phyloP scores from a whole-genome alignment of 495 filamentous ascomycete genomes.

The Talaromyces nanjingensis region DNA sequence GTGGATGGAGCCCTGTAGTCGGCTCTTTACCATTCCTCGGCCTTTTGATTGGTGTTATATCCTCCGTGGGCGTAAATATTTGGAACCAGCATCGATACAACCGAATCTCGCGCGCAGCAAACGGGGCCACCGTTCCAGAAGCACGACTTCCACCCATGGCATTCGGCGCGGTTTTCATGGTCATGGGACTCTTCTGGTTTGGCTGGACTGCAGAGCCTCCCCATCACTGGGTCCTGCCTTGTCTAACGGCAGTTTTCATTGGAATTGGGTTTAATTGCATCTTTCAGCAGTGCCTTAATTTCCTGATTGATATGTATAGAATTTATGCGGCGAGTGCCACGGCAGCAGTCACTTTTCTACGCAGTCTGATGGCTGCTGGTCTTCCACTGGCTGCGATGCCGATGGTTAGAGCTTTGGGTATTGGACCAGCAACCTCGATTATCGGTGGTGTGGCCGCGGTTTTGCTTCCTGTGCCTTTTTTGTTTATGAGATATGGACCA shows the following conservation, averaged over 20 bases:
- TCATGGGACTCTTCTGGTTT: conserved; percentile 37
- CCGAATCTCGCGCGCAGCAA: conserved; percentile 12
- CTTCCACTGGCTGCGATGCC: conserved; percentile 28
- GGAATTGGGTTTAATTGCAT: conserved; percentile 29
- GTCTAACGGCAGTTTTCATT: conserved; percentile 17
- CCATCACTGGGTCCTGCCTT: conserved; percentile 17
- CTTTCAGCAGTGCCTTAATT: conserved; percentile 33
- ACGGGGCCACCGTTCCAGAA: conserved; percentile 23
- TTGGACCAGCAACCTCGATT: conserved; percentile 27
- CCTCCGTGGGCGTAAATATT: conserved; percentile 19
- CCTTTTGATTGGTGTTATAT: conserved; percentile 23
- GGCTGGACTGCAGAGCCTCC: conserved; percentile 29
- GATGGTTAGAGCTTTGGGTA: conserved; percentile 25
- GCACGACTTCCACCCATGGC: conserved; percentile 38
- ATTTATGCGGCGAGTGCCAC: conserved; percentile 28
- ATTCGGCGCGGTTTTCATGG: conserved; percentile 41
- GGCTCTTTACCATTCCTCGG: conserved; percentile 23
- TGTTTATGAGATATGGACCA: conserved; percentile 29
- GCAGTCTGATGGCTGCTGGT: conserved; percentile 27
- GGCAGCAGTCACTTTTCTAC: conserved; percentile 29
- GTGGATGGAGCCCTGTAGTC: conserved; percentile 18
- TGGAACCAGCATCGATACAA: conserved; percentile 22
- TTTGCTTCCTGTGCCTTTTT: conserved; percentile 25
- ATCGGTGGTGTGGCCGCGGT: conserved; percentile 26
- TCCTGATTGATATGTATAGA: conserved; percentile 30